Percentiles rank a stretch among this genome's conserved stretches.
phyloP scores from a whole-genome alignment of 2,329 filamentous ascomycete species.

The Xylariaceae sp. region DNA sequence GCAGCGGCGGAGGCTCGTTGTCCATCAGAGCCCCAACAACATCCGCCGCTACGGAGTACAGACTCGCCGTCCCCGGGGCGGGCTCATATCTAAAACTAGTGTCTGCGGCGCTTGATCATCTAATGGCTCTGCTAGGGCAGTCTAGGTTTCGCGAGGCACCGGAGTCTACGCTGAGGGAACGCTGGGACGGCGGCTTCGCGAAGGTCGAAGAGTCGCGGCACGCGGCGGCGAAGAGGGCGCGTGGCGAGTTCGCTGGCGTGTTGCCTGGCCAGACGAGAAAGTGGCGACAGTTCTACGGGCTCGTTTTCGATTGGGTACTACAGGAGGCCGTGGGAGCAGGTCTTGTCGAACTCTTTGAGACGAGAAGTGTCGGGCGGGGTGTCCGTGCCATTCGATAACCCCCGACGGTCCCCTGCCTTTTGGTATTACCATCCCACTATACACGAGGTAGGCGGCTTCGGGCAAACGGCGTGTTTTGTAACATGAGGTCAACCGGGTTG shows the following conservation, averaged over 20 bases:
- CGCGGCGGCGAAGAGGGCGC: slow-evolving; percentile 40
- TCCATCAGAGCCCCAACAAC: slow-evolving; percentile 42
- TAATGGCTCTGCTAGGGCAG: slow-evolving; percentile 53
- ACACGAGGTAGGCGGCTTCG: neutral
- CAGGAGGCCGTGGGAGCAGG: slow-evolving; percentile 66
- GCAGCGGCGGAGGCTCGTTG: slow-evolving; percentile 40
- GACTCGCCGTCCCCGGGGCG: slow-evolving; percentile 60
- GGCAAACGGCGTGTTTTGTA: neutral
- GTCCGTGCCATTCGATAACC: slow-evolving; percentile 42
- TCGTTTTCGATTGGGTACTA: slow-evolving; percentile 66
- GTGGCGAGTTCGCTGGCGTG: slow-evolving; percentile 53
- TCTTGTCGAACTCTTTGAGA: slow-evolving; percentile 68
- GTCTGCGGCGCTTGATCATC: slow-evolving; percentile 54
- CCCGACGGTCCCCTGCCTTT: neutral
- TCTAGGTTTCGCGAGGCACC: slow-evolving; percentile 59
- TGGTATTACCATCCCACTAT: neutral
- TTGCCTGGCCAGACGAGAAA: slow-evolving; percentile 57
- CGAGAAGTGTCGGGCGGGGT: slow-evolving; percentile 64
- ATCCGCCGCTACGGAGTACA: slow-evolving; percentile 36
- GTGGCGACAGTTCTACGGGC: slow-evolving; percentile 65
- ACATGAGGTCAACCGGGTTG: neutral
- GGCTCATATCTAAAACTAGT: slow-evolving; percentile 63
- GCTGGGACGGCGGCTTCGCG: slow-evolving; percentile 63
- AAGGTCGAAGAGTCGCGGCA: slow-evolving; percentile 39
- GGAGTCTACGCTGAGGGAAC: slow-evolving; percentile 55